These are phyloP conservation scores for Chlorophyllum brunneum DNA, from an alignment of 768 basidiomycete species.

Conservation along the genomic window DNA sequence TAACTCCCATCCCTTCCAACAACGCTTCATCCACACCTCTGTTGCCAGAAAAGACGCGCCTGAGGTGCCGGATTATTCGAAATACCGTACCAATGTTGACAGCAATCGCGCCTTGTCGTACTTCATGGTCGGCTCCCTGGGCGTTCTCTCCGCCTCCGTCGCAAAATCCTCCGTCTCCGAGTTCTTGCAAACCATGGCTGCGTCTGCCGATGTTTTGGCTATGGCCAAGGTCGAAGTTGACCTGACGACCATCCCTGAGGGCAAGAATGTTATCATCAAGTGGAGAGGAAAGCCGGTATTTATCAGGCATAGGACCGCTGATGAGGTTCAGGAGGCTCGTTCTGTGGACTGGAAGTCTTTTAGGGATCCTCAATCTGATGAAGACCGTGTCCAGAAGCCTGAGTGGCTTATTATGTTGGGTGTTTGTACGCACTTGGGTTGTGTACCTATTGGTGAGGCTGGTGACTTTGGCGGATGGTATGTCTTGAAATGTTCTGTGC, in stretches of 20 bases:
- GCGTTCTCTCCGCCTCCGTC: constrained; percentile 89
- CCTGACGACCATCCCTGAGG: constrained; percentile 86
- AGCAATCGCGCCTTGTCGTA: constrained; percentile 78
- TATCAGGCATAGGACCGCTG: constrained; percentile 90
- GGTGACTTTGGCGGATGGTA: constrained; percentile 98
- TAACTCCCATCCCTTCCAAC: constrained; percentile 50
- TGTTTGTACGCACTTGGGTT: constrained; percentile 97
- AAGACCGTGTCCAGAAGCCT: constrained; percentile 85
- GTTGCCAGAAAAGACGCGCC: constrained; percentile 64
- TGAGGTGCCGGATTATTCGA: constrained; percentile 84
- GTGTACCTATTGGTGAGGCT: constrained; percentile 96
- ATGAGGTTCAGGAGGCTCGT: constrained; percentile 93
- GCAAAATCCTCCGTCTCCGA: constrained; percentile 93
- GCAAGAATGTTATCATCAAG: constrained; percentile 96
- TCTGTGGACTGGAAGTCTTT: constrained; percentile 77
- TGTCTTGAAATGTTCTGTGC: constrained; percentile 22
- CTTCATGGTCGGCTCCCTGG: constrained; percentile 89
- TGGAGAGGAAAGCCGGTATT: constrained; percentile 99
- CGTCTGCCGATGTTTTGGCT: constrained; percentile 96
- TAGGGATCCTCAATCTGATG: constrained; percentile 90
- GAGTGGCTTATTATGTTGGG: constrained; percentile 95
- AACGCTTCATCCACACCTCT: constrained; percentile 78
- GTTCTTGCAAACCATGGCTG: constrained; percentile 94
- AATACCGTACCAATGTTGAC: constrained; percentile 69
- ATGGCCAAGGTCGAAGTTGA: constrained; percentile 98